phyloP scores from a whole-genome alignment of 2,329 filamentous ascomycete genomes.

The Blumeria graminis region DNA sequence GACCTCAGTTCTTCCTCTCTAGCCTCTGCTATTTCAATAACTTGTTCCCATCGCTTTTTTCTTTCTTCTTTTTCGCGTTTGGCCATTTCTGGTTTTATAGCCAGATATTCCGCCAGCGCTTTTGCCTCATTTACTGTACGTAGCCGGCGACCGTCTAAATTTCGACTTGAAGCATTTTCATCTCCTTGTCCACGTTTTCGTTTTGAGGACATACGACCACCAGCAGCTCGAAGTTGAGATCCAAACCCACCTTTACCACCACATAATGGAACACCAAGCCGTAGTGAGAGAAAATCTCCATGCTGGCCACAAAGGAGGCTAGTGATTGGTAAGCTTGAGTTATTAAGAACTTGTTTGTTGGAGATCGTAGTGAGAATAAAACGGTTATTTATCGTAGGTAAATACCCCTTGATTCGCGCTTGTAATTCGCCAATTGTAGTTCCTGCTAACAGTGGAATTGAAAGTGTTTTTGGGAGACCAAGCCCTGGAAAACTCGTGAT shows the following conservation, averaged over 20 bases:
- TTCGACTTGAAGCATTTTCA: constrained; percentile 74
- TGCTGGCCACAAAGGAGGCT: constrained; percentile 30
- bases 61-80: constrained; percentile 75
- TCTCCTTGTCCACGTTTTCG: constrained; percentile 64
- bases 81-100: constrained; percentile 94
- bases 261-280: constrained; percentile 53
- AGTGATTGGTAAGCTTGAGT: constrained; percentile 30
- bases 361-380: constrained; percentile 64
- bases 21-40: constrained; percentile 63
- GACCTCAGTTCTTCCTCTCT: constrained; percentile 63
- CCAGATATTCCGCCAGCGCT: constrained; percentile 77
- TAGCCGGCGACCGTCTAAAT: constrained; percentile 71
- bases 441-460: constrained; percentile 43
- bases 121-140: constrained; percentile 91
- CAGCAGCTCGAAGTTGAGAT: constrained; percentile 84
- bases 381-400: constrained; percentile 30
- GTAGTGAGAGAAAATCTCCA: constrained; percentile 57
- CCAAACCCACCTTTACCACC: constrained; percentile 97
- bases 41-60: constrained; percentile 63
- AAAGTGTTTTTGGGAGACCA: constrained; percentile 57
- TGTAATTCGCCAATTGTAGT: constrained; percentile 45
- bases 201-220: constrained; percentile 90
- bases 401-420: constrained; percentile 32
- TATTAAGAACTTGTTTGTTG: constrained; percentile 40
- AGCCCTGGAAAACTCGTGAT: constrained; percentile 67